Evolutionary conservation across 257 asterid genomes (phyloP).

Genomic region (Salvia hispanica): DNA sequence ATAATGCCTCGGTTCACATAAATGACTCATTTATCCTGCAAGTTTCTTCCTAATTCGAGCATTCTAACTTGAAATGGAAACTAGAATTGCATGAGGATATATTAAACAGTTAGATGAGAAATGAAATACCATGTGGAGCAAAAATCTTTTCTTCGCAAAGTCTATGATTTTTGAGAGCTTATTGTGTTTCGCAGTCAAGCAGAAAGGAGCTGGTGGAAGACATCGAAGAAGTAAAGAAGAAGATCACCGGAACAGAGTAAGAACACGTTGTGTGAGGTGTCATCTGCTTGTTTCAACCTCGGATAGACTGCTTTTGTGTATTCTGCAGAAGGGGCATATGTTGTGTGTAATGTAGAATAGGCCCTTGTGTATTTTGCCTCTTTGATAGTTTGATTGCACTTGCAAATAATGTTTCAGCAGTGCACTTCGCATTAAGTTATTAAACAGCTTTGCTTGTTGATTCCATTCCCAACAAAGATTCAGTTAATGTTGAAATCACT

Average conservation of each 20-base stretch:
- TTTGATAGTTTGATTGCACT: neutral
- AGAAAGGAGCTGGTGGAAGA: constrained; percentile 82
- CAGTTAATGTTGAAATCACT: too few species aligned
- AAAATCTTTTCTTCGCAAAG: neutral
- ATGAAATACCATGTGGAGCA: neutral
- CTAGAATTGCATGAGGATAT: neutral
- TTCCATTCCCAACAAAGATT: neutral
- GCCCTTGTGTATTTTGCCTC: constrained; percentile 12
- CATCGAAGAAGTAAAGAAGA: constrained; percentile 85
- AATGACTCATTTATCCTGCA: neutral
- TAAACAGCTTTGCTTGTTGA: constrained; percentile 14
- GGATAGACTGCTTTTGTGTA: constrained; percentile 3
- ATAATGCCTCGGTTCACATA: too few species aligned
- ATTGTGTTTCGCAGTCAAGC: constrained; percentile 60
- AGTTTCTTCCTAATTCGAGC: neutral
- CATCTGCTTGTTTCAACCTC: neutral
- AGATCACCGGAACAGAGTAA: constrained; percentile 80
- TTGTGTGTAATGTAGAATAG: constrained; percentile 35
- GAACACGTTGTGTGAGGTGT: neutral
- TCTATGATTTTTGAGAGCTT: neutral
- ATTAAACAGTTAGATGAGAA: neutral
- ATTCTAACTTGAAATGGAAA: neutral
- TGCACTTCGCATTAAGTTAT: neutral
- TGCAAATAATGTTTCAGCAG: constrained; percentile 8
- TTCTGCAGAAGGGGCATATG: constrained; percentile 29